phyloP scores from a whole-genome alignment of 2,329 filamentous ascomycete species.

The Amauroascus verrucosus region DNA sequence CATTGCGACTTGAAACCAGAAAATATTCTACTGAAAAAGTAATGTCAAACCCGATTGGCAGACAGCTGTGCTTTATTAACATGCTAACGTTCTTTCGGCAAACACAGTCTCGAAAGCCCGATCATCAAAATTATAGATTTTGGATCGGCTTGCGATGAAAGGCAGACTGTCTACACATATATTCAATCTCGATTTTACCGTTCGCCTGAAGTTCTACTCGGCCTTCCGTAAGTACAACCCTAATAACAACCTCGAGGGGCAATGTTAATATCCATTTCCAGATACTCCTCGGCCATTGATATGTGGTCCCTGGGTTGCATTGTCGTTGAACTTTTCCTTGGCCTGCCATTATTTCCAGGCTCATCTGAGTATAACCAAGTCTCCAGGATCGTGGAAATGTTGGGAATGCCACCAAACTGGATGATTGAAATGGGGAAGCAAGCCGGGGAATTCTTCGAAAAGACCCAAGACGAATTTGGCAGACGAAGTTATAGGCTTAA shows the following conservation, averaged over 20 bases:
- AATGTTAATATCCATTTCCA: conserved; percentile 19
- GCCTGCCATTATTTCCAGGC: conserved; percentile 85
- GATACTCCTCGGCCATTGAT: conserved; percentile 94
- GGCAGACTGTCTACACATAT: conserved; percentile 97
- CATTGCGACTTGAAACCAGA: conserved; percentile 98
- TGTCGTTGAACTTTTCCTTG: conserved; percentile 92
- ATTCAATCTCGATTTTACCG: conserved; percentile 98
- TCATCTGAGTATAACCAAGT: conserved; percentile 99
- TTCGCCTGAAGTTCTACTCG: conserved; percentile 90
- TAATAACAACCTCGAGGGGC: not conserved
- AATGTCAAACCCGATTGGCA: too few species aligned
- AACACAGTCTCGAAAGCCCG: conserved; percentile 69
- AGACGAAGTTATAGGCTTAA: conserved; percentile 85
- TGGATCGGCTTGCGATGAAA: conserved; percentile 93
- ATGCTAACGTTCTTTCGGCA: not conserved
- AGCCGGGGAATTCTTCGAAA: conserved; percentile 94
- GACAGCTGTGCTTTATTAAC: conserved; percentile 1
- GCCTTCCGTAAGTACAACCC: conserved; percentile 53
- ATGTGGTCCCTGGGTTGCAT: conserved; percentile 99
- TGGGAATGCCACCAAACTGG: conserved; percentile 92
- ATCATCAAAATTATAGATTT: conserved; percentile 99
- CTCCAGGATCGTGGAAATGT: conserved; percentile 93
- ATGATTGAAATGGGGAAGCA: conserved; percentile 99
- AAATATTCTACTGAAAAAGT: conserved; percentile 95
- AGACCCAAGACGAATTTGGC: conserved; percentile 81